Conservation (phyloP, 345 rosid species). For the Hirschfeldia incana region DNA sequence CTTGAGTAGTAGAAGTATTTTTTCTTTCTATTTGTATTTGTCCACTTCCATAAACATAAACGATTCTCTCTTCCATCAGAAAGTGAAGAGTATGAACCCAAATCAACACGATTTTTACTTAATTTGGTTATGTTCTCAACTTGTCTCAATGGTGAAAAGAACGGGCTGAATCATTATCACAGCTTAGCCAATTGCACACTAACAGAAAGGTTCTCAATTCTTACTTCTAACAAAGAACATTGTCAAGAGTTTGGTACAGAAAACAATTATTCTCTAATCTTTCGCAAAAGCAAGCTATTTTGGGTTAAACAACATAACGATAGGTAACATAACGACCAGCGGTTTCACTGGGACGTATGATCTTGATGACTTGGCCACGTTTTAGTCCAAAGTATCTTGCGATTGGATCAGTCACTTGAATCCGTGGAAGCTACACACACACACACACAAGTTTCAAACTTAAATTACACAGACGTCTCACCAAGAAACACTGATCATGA, state of each 20-base stretch:
- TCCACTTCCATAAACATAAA: background rate
- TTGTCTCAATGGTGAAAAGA: background rate
- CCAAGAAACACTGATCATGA: background rate
- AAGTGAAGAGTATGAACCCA: background rate
- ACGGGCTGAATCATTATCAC: background rate
- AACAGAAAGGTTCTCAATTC: background rate
- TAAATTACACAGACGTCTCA: background rate
- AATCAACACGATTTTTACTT: background rate
- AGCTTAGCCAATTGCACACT: background rate
- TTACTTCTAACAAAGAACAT: background rate
- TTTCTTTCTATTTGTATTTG: background rate
- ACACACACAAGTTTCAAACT: conserved; percentile 10
- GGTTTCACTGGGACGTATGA: conserved; percentile 69
- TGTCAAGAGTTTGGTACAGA: conserved; percentile 10
- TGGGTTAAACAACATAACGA: conserved; percentile 54
- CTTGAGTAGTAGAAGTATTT: background rate
- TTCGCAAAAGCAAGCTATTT: background rate
- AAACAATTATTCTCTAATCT: background rate
- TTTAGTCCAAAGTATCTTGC: conserved; percentile 67
- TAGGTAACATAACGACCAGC: conserved; percentile 74
- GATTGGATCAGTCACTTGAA: conserved; percentile 63
- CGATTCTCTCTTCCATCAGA: background rate
- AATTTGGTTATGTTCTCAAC: background rate
- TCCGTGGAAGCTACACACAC: conserved; percentile 56
- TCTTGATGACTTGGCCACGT: conserved; percentile 78